Conservation (phyloP, 2,329 filamentous ascomycete genomes). For the Diaporthe citri region DNA sequence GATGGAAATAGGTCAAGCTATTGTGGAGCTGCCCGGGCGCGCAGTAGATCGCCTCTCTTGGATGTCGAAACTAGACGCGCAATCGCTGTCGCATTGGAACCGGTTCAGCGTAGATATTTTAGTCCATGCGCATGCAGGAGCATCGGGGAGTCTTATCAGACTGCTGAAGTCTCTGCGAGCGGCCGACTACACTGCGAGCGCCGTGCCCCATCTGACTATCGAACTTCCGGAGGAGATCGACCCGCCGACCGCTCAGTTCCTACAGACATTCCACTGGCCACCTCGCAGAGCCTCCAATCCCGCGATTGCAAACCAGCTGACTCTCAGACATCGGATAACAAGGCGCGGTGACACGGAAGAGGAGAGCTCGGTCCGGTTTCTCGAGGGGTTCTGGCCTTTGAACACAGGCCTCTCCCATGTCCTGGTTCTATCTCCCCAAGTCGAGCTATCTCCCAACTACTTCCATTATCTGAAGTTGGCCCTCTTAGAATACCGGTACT, state of each 20-base stretch:
- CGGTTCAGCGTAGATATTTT: constrained; percentile 83
- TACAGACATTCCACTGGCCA: constrained; percentile 78
- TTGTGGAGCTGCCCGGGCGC: constrained; percentile 80
- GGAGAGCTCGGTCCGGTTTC: constrained; percentile 79
- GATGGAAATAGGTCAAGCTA: constrained; percentile 51
- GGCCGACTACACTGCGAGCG: constrained; percentile 81
- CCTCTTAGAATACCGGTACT: constrained; percentile 83
- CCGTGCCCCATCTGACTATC: constrained; percentile 81
- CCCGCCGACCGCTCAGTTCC: constrained; percentile 69
- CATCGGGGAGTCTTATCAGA: constrained; percentile 80
- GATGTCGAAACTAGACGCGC: constrained; percentile 78
- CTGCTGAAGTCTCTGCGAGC: constrained; percentile 80
- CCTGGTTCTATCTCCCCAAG: constrained; percentile 85
- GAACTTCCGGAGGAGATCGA: constrained; percentile 84
- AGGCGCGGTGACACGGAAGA: constrained; percentile 71
- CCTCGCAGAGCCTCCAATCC: constrained; percentile 55
- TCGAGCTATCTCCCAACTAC: constrained; percentile 83
- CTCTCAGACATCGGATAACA: constrained; percentile 80
- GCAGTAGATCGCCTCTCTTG: constrained; percentile 76
- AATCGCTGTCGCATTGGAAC: constrained; percentile 69
- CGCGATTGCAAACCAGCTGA: constrained; percentile 67
- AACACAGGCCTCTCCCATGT: constrained; percentile 76
- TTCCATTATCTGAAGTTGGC: constrained; percentile 82
- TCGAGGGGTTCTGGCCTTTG: constrained; percentile 90
- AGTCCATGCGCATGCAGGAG: constrained; percentile 78